Evolutionary conservation across 768 basidiomycete species (phyloP), one percentile per base, ranked within the genome.

Genomic region (Lactifluus echinatus): DNA sequence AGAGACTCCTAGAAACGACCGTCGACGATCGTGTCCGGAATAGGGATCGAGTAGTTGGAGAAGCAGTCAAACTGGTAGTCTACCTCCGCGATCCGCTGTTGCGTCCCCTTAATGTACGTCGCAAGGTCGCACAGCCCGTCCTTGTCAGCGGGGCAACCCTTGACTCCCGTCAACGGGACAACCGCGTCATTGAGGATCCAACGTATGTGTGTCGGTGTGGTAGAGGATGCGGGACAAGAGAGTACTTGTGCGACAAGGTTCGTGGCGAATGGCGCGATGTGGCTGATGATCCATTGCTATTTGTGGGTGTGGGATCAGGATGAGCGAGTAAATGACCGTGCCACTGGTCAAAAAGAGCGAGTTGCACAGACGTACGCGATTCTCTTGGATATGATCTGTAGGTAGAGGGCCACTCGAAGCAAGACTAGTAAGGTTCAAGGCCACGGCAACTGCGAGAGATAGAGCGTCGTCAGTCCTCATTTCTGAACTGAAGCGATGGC

Each of bases 101-200:
- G 60, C 65, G 75, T 69, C 24, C 70, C 71, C 10, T 53, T 49
- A 11, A 78, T 68, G 59, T 76, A 79, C 24, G 71, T 65, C n/a
- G 62, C 69, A 2, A 78, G 52, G 0, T 64, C 56, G 61, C 78
- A 80, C 43, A 76, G 60, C 1, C 79, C 77, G 19, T 77, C 69
- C 33, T 69, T 67, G 63, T 76, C 67, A 14, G 66, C 62, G 10
- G 49, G 39, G 66, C 79, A 80, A 8, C 75, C 75, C 0, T 67
- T 57, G 46, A 79, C 67, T 15, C 74, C 71, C 2, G 74, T 75
- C 12, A 79, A 67, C 10, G 78, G 79, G 1, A 79, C 67, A 3
- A 75, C 70, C 2, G 69, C 78, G 62, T 81, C 79, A 63, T 81
- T 81, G 24, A 78, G 67, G 45, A 78, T 69, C 66, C 75, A 72